Evolutionary conservation across 208 protist species (phyloP).

Genomic region (Trypanosoma theileri): DNA sequence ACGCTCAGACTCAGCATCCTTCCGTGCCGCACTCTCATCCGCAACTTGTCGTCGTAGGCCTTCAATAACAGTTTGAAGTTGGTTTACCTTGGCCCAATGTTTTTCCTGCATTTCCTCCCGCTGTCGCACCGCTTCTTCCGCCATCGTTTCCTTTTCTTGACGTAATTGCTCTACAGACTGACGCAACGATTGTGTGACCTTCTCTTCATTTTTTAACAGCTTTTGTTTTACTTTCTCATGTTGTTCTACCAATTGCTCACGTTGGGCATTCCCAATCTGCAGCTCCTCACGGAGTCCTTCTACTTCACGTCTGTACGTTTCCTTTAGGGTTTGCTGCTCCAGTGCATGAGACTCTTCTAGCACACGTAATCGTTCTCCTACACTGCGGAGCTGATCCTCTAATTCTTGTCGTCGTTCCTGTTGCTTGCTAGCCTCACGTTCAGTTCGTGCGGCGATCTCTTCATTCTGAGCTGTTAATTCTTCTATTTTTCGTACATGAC

Average conservation of each 20-base stretch:
- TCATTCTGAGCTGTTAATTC: conserved; percentile 49
- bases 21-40: conserved; percentile 54
- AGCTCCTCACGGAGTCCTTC: conserved; percentile 46
- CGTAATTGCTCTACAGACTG: conserved; percentile 55
- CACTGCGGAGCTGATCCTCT: conserved; percentile 53
- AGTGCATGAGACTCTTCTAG: conserved; percentile 49
- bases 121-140: conserved; percentile 44
- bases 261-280: conserved; percentile 31
- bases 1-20: conserved; percentile 57
- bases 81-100: conserved; percentile 51
- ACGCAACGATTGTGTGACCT: conserved; percentile 46
- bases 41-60: conserved; percentile 40
- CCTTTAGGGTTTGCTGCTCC: conserved; percentile 43
- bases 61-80: conserved; percentile 57
- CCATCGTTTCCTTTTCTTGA: conserved; percentile 53
- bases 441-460: conserved; percentile 29
- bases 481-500: conserved; percentile 44
- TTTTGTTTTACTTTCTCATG: conserved; percentile 29
- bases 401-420: conserved; percentile 45
- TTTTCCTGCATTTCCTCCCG: conserved; percentile 54
- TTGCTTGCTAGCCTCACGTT: conserved; percentile 35
- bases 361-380: conserved; percentile 39
- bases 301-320: conserved; percentile 50
- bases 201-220: conserved; percentile 48
- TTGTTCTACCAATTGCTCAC: conserved; percentile 40